Evolutionary conservation across 192 early-diverging fungal genomes (phyloP), one percentile per base, ranked within the genome.

Genomic region (Ramicandelaber brevisporus): DNA sequence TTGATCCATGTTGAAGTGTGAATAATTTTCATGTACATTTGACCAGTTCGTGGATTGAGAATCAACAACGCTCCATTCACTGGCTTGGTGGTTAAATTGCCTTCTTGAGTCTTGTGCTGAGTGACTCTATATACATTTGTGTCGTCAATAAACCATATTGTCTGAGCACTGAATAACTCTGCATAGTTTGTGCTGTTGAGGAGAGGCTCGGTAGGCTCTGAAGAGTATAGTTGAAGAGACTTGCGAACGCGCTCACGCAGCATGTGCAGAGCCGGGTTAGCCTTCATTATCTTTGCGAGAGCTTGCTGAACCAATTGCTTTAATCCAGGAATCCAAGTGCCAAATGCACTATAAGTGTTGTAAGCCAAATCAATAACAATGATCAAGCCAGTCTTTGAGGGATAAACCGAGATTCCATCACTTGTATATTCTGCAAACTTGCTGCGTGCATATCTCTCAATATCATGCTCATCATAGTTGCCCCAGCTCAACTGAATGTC

Each of bases 71-170:
- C 92, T 25, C 92, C 92, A 54, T 98, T 98, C 50, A 98, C 92
- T 6, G 92, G 92, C 42, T 93, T 93, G n/a, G 92, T 98, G 21
- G 31, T 48, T 63, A 98, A 73, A 47, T 98, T 98, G 24, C 92
- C 92, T 50, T 98, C 92, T 37, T 92, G 95, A 4, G 92, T 98
- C 69, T 90, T 92, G 61, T 98, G 92, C 45, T 92, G 90, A 5
- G 88, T 98, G 13, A 98, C 92, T 40, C 92, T 81, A 55, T 98
- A 98, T 2, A 98, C 92, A 34, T 98, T 98, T 25, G 92, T 95
- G 44, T 98, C 92, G 48, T 98, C 92, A 21, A 98, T 78, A 48
- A 98, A 98, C 92, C 92, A 98, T 43, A 90, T 92, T 27, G 86
- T 92, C 55, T 95, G 86, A 47, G 89, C 87, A 34, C 73, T 79